These are phyloP conservation scores for Colletotrichum godetiae DNA, from an alignment of 2,329 filamentous ascomycete species.

Conservation along the genomic window DNA sequence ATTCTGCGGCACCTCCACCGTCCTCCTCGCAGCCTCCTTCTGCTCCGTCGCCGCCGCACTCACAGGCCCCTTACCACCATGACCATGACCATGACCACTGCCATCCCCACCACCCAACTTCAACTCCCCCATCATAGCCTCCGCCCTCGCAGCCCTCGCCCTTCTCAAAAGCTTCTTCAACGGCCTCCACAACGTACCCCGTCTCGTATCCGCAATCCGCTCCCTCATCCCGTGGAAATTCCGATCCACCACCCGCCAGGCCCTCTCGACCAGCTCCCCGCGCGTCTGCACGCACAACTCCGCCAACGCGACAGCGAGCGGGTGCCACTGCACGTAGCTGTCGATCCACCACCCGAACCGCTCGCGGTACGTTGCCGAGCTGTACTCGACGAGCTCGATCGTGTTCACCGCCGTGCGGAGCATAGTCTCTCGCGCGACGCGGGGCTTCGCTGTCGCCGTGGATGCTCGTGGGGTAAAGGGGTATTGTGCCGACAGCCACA, in stretches of 20 bases:
- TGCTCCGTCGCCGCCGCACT: background rate
- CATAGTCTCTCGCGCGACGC: constrained; percentile 54
- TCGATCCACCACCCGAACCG: constrained; percentile 61
- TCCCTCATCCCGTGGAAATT: constrained; percentile 56
- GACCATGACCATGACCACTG: no score
- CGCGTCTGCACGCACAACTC: constrained; percentile 61
- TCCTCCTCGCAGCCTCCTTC: background rate
- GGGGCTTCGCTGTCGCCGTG: constrained; percentile 40
- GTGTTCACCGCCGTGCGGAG: constrained; percentile 59
- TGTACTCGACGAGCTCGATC: constrained; percentile 53
- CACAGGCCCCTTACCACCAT: no score
- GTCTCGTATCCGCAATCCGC: constrained; percentile 60
- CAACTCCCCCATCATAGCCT: constrained; percentile 43
- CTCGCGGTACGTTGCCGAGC: constrained; percentile 46
- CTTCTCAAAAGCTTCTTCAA: constrained; percentile 64
- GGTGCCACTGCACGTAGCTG: constrained; percentile 66
- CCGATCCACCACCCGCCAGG: constrained; percentile 61
- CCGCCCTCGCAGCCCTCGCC: constrained; percentile 54
- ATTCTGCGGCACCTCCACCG: background rate
- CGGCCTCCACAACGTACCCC: constrained; percentile 64
- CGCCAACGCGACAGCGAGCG: constrained; percentile 62
- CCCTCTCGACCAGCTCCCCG: constrained; percentile 57
- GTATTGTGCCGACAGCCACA: constrained; percentile 59
- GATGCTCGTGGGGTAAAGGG: constrained; percentile 49
- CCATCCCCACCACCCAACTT: constrained; percentile 26